phyloP scores from a whole-genome alignment of 148 eudicot species.

The Drosera capensis region DNA sequence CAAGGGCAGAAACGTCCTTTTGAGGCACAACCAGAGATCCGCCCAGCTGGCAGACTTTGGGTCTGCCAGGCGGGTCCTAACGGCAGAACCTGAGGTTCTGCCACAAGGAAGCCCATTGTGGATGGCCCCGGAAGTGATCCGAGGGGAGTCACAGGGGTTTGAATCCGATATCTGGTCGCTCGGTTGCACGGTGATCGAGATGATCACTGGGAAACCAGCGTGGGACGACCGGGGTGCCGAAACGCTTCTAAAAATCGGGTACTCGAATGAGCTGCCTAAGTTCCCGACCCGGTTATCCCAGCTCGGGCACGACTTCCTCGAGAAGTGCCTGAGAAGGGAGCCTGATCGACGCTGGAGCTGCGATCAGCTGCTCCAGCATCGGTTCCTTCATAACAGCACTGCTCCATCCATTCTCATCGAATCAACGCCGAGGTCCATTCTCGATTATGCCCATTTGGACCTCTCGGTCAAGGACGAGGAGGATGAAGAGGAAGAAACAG shows the following conservation, averaged over 20 bases:
- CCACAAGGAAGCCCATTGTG: conserved; percentile 82
- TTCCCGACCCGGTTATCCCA: conserved; percentile 32
- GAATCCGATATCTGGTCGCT: conserved; percentile 75
- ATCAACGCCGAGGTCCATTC: conserved; percentile 44
- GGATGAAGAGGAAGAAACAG: conserved; percentile 6
- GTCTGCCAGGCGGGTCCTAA: conserved; percentile 13
- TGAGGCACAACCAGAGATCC: conserved; percentile 15
- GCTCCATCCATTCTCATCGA: conserved; percentile 1
- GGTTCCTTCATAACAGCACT: conserved; percentile 21
- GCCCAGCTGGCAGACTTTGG: conserved; percentile 79
- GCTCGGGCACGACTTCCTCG: conserved; percentile 35
- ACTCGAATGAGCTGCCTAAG: conserved; percentile 37
- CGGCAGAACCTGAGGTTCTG: not conserved
- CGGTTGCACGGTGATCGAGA: conserved; percentile 81
- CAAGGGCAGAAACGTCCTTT: conserved; percentile 59
- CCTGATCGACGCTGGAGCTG: conserved; percentile 43
- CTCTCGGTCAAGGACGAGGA: conserved; percentile 20
- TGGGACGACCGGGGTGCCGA: conserved; percentile 35
- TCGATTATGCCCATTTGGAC: conserved; percentile 27
- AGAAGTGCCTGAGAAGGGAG: conserved; percentile 42
- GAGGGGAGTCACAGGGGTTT: conserved; percentile 54
- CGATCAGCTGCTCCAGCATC: conserved; percentile 56
- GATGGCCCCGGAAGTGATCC: conserved; percentile 87
- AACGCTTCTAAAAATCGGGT: conserved; percentile 39
- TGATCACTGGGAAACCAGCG: conserved; percentile 63